Base-by-base conservation (phyloP, 305 asterid genomes). In the Coffea humblotiana region DNA sequence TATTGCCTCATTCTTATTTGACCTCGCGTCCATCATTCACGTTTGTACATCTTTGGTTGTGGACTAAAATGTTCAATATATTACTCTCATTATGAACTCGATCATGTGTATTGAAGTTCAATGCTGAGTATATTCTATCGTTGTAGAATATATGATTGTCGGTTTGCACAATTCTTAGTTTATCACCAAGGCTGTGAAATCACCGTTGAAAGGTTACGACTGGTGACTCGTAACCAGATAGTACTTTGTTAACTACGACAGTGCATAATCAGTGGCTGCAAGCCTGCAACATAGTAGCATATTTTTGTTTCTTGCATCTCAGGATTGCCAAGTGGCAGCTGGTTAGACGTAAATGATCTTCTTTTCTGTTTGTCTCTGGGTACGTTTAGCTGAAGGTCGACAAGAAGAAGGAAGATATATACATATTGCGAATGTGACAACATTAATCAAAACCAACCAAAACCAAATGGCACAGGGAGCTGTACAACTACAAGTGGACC, bases 401-500 rank as follows among this genome's bases (percentile, higher is more conserved):
- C 43, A 32, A 32, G 32, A 32, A 32, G 32, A 32, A 32, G 32
- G 32, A 32, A 32, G 32, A 32, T 1, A 32, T 1, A 32, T 32
- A 27, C 16, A 7, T 63, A n/a, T 51, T 35, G 37, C 43, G 43
- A 40, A 40, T 40, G 43, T 72, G 64, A 51, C 47, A 27, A 40
- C 51, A 45, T 63, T 63, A 45, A 67, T n/a, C 12, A 68, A 80
- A 35, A 61, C 32, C 63, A 60, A 51, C 37, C 27, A 71, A 35
- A 35, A 40, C 29, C 12, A 16, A 45, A 60, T 47, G 64, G 14
- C 77, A 18, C 76, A 60, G 65, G 5, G 25, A 48, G 74, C 77
- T 74, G 23, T 21, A 49, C 43, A 40, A 5, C 43, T 40, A 40
- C 75, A 37, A 61, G 60, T 76, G 78, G 69, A 63, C 81, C 70